phyloP scores from a whole-genome alignment of 1,284 basidiomycete genomes.

The Coriolopsis trogii region DNA sequence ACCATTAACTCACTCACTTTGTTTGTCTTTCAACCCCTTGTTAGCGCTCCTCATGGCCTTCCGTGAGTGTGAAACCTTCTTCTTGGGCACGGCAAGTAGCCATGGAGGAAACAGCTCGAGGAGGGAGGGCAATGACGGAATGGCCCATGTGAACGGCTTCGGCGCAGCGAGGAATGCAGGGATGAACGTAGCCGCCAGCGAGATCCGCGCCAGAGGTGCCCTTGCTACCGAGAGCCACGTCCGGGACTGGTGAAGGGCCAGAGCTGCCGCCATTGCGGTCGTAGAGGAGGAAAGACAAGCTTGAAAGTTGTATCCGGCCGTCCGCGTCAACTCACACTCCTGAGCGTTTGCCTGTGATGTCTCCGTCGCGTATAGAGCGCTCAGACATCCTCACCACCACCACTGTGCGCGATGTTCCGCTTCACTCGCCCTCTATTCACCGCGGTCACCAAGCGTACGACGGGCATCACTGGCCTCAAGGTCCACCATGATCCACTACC shows the following conservation, averaged over 20 bases:
- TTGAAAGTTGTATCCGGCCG: not conserved
- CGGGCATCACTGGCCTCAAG: slow-evolving; percentile 76
- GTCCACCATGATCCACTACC: slow-evolving; percentile 84
- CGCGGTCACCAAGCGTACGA: slow-evolving; percentile 70
- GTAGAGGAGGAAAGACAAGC: slow-evolving; percentile 2
- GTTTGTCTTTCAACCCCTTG: slow-evolving; percentile 94
- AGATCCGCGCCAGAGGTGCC: slow-evolving; percentile 38
- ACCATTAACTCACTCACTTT: slow-evolving; percentile 59
- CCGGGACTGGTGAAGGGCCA: slow-evolving; percentile 41
- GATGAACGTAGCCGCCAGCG: slow-evolving; percentile 33
- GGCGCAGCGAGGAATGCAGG: slow-evolving; percentile 36
- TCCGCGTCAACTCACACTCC: too few species aligned
- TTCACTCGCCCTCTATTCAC: slow-evolving; percentile 73
- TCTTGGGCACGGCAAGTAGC: slow-evolving; percentile 92
- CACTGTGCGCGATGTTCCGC: slow-evolving; percentile 66
- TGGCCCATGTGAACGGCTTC: slow-evolving; percentile 44
- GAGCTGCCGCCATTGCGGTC: slow-evolving; percentile 42
- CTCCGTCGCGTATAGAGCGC: not conserved
- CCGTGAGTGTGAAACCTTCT: slow-evolving; percentile 90
- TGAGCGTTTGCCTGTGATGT: slow-evolving; percentile 8
- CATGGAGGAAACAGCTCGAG: slow-evolving; percentile 87
- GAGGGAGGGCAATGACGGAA: slow-evolving; percentile 62
- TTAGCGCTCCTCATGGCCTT: slow-evolving; percentile 96
- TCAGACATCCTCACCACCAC: slow-evolving; percentile 9
- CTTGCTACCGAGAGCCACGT: slow-evolving; percentile 40